Evolutionary conservation across 2,329 filamentous ascomycete genomes (phyloP), one percentile per base, ranked within the genome.

Genomic region (Ambrosiella beaveri): DNA sequence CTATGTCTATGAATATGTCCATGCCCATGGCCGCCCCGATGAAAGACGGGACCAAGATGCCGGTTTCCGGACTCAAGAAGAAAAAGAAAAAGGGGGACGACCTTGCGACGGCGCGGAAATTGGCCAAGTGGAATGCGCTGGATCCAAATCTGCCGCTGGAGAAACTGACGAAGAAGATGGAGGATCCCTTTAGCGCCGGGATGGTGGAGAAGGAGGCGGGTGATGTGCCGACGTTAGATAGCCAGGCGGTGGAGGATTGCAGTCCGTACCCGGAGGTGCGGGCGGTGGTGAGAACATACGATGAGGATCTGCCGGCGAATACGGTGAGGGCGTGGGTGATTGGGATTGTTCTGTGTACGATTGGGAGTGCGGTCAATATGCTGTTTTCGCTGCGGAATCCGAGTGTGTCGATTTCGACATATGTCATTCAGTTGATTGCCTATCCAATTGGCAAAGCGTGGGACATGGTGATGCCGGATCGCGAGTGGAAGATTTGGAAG

Each of bases 211-310:
- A 78, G 66, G 56, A 56, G 36, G 45, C 47, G 3, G 77, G 77
- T 11, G 49, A 53, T 37, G 15, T 57, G 68, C 77, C 54, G 74
- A 75, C 60, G 74, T 82, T 63, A n/a, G 52, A 45, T 38, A 74
- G 77, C 63, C 76, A 78, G 52, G 68, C 78, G 59, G 72, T 82
- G 64, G 74, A 82, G 65, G 80, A 84, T 59, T 80, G 84, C 66
- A 84, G 81, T 53, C 81, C 81, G 1, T 85, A 84, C 64, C 79
- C 80, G 41, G 81, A 84, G 70, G 81, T 84, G 57, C 78, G 81
- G 63, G 78, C 81, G 35, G 78, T 82, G 15, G 81, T 85, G 15
- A 72, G 78, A 61, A 84, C 84, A 65, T 75, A 77, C 65, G 81
- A 85, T 64, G 75, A 81, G 63, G 80, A 83, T 63, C 71, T 83